Evolutionary conservation across 2,329 filamentous ascomycete genomes (phyloP).

Genomic region (Didymella pinodella): DNA sequence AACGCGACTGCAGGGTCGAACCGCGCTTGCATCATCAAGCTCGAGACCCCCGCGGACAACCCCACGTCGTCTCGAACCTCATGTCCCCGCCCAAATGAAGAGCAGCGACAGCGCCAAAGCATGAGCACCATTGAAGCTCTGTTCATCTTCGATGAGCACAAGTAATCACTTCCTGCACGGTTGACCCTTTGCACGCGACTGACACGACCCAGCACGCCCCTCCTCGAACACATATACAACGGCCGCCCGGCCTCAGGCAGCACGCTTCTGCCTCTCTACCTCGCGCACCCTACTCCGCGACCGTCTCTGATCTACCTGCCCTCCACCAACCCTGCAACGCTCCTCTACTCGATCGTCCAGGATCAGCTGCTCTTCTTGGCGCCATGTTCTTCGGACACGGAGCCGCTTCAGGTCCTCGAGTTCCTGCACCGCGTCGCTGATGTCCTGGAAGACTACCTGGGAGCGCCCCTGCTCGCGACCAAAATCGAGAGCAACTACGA

Average conservation of each 20-base stretch:
- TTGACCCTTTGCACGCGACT: conserved; percentile 9
- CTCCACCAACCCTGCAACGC: conserved; percentile 81
- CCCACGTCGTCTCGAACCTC: conserved; percentile 25
- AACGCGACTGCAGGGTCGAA: conserved; percentile 16
- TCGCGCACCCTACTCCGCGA: conserved; percentile 79
- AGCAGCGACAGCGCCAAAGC: conserved; percentile 27
- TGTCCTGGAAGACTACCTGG: conserved; percentile 91
- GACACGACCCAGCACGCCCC: conserved; percentile 70
- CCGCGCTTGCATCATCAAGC: conserved; percentile 19
- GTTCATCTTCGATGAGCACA: conserved; percentile 96
- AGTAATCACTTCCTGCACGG: conserved; percentile 63
- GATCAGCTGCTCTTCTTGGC: conserved; percentile 86
- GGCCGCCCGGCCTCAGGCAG: conserved; percentile 79
- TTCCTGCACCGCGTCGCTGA: conserved; percentile 94
- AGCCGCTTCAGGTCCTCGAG: conserved; percentile 88
- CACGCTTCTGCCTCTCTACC: conserved; percentile 84
- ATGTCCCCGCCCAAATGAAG: conserved; percentile 28
- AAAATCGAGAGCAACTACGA: conserved; percentile 93
- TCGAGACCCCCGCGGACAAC: conserved; percentile 38
- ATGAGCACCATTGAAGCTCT: conserved; percentile 87
- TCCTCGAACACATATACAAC: conserved; percentile 89
- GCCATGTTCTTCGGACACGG: conserved; percentile 83
- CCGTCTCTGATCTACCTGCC: conserved; percentile 87
- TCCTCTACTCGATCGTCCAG: conserved; percentile 88
- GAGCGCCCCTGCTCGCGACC: conserved; percentile 80